Conservation (phyloP, 1,284 basidiomycete genomes). For the Phellopilus nigrolimitatus region DNA sequence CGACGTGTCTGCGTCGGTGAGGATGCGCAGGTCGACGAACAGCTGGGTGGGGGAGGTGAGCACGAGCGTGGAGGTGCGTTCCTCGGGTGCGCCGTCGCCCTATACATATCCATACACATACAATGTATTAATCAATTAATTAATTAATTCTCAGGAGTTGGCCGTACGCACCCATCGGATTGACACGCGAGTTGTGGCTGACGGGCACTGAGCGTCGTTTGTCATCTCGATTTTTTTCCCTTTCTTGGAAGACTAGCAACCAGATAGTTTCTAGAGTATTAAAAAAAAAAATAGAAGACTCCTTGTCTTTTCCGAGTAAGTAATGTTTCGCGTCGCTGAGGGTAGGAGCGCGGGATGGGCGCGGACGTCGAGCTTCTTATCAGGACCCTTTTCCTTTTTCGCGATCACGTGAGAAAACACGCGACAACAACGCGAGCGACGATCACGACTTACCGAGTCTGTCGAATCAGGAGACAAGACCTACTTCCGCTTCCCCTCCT, state of each 20-base stretch:
- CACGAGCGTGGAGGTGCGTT: conserved; percentile 14
- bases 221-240: background rate
- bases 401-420: no score
- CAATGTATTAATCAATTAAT: background rate
- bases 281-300: no score
- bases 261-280: background rate
- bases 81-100: conserved; percentile 6
- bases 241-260: background rate
- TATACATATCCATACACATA: background rate
- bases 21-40: conserved; percentile 14
- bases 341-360: no score
- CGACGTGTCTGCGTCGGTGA: background rate
- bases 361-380: no score
- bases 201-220: background rate
- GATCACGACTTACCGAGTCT: no score
- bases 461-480: no score
- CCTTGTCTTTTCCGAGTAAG: no score
- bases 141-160: no score
- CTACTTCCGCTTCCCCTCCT: no score
- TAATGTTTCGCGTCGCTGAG: no score
- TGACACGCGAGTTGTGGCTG: conserved; percentile 11
- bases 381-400: no score
- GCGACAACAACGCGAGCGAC: no score
- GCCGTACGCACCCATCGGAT: conserved; percentile 15
- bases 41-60: conserved; percentile 10